phyloP scores from a whole-genome alignment of 306 rosid species.

The Malus asiatica region DNA sequence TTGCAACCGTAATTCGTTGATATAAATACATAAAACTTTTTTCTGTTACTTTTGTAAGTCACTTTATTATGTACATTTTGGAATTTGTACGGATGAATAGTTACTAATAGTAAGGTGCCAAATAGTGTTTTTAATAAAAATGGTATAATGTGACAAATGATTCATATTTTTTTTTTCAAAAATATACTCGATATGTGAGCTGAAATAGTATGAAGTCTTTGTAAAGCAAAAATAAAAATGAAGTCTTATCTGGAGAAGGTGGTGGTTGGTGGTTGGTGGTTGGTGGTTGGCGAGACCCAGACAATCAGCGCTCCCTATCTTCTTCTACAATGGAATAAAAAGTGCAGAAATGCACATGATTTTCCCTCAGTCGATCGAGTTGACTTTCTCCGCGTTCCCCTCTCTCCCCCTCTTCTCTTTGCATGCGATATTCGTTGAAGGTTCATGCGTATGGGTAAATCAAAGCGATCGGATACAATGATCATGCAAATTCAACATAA shows the following conservation, averaged over 20 bases:
- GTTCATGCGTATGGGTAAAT: neutral
- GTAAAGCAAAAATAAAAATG: neutral
- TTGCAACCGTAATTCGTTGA: too few relatives aligned
- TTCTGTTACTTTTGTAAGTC: too few relatives aligned
- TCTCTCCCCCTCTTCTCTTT: too few relatives aligned
- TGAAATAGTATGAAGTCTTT: neutral
- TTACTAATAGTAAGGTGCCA: too few relatives aligned
- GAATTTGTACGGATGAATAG: too few relatives aligned
- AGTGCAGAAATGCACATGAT: neutral
- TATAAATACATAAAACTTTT: too few relatives aligned
- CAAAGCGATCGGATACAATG: neutral
- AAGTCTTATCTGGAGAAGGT: neutral
- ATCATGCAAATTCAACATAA: neutral
- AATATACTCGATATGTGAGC: too few relatives aligned
- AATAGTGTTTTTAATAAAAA: too few relatives aligned
- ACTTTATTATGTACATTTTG: too few relatives aligned
- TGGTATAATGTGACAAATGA: too few relatives aligned
- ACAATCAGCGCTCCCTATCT: neutral
- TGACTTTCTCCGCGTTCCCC: neutral
- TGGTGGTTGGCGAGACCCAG: neutral
- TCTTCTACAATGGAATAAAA: neutral
- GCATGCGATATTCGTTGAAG: neutral
- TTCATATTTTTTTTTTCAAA: too few relatives aligned
- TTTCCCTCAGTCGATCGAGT: neutral
- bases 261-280: too few relatives aligned